Base-by-base conservation (phyloP, 1,139 yeast species). In the Hansenula lynferdii region DNA sequence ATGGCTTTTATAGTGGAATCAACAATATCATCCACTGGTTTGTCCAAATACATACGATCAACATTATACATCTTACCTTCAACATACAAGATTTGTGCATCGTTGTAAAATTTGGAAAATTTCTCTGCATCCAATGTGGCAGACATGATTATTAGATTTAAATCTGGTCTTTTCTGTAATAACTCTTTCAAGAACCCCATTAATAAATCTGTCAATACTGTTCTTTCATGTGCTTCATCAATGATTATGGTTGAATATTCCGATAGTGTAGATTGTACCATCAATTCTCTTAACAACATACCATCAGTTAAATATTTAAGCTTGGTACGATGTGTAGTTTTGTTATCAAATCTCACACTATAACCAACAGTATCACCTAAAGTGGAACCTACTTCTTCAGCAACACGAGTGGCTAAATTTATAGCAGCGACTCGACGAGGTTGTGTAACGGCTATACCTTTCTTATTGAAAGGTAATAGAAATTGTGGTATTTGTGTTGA, bases 351-450 rank as follows among this genome's bases (percentile, higher is more conserved):
- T 56, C 99, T 72, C 34, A 92, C 97, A 42, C 95, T 83, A 63
- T 87, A 92, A 44, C 99, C 98, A n/a, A 92, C 96, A 42, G 77
- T 80, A 25, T 72, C 73, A 11, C 98, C 98, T 10, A 92, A 59
- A 12, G 58, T 60, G 45, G 85, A 76, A 0, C 96, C 96, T 54
- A 74, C 72, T 60, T 92, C 98, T 51, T 86, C 90, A 18, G 96
- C 79, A 2, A 92, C 98, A 64, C 98, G 81, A 20, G 84, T 76
- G 0, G 98, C 98, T 56, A 92, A 71, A 44, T 89, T 89, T 36
- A 94, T 87, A 2, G 98, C 98, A 2, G 98, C 98, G 25, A 92
- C 98, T 57, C 98, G 75, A 64, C 98, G 80, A 3, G 98, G 98
- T 63, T 92, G 98, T 0, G 98, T 92, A 8, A 92, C 90, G 0